A percentile compares a stretch with the other conserved stretches of the same genome.
phyloP scores from a whole-genome alignment of 441 rosid genomes.

The Sinapis alba region DNA sequence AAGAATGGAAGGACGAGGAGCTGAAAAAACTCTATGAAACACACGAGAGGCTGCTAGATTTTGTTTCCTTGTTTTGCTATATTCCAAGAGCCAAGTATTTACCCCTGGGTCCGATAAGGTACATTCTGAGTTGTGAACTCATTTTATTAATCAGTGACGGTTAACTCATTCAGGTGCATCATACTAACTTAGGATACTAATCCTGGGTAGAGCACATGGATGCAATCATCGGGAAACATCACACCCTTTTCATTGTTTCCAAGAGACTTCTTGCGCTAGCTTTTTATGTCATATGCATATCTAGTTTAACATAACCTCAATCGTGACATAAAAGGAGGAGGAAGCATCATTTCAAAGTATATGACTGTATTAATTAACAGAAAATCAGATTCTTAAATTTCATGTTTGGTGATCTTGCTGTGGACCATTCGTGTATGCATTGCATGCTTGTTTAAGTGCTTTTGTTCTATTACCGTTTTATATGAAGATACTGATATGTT shows the following conservation, averaged over 20 bases:
- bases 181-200: not conserved
- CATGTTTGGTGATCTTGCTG: conserved; percentile 22
- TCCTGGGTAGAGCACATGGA: not conserved
- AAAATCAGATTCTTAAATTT: not conserved
- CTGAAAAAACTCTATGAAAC: conserved; percentile 94
- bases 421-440: conserved; percentile 15
- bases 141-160: not conserved
- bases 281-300: conserved; percentile 17
- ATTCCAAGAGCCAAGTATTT: conserved; percentile 96
- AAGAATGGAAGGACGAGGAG: conserved; percentile 98
- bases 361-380: not conserved
- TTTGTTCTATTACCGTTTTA: not conserved
- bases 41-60: conserved; percentile 93
- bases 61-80: conserved; percentile 91
- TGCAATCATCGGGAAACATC: not conserved
- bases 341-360: not conserved
- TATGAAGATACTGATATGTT: not conserved
- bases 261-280: not conserved
- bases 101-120: conserved; percentile 98
- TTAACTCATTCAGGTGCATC: conserved; percentile 2
- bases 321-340: not conserved
- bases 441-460: not conserved
- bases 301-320: conserved; percentile 2
- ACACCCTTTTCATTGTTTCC: not conserved
- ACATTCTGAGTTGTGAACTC: conserved; percentile 32